A percentile compares a stretch with the other conserved stretches of the same genome.
Conservation (phyloP, 192 early-diverging fungal genomes). For the Coemansia sp. region DNA sequence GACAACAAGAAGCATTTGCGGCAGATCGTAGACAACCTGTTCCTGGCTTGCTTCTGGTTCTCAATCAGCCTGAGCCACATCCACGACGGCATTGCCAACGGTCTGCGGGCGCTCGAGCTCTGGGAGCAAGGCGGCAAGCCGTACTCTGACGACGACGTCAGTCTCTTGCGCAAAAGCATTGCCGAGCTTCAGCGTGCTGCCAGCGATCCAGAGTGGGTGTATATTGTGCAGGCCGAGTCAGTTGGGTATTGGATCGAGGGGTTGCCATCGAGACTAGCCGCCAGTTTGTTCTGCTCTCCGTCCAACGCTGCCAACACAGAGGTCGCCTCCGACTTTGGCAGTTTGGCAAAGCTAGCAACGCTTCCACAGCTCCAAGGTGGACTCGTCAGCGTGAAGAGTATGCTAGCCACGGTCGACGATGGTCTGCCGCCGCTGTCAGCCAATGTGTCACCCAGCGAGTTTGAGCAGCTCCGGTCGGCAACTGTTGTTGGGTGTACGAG, state of each 20-base stretch:
- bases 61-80: conserved; percentile 46
- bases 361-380: conserved; percentile 23
- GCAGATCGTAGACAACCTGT: conserved; percentile 66
- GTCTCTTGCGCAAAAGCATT: conserved; percentile 25
- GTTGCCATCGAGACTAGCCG: conserved; percentile 15
- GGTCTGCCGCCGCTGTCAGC: conserved; percentile 29
- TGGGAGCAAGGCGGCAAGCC: conserved; percentile 44
- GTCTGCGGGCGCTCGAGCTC: conserved; percentile 34
- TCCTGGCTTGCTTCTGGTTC: conserved; percentile 70
- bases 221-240: conserved; percentile 30
- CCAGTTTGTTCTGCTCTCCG: conserved; percentile 3
- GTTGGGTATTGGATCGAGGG: conserved; percentile 24
- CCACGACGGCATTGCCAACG: conserved; percentile 34
- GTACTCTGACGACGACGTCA: conserved; percentile 28
- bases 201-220: conserved; percentile 25
- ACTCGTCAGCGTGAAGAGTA: conserved; percentile 5
- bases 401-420: conserved; percentile 24
- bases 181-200: conserved; percentile 28
- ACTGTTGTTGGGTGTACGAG: conserved; percentile 13
- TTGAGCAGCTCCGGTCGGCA: conserved; percentile 21
- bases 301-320: not conserved
- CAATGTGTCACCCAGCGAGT: conserved; percentile 40
- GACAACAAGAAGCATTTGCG: conserved; percentile 61
- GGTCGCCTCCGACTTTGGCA: not conserved
- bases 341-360: conserved; percentile 11